Conservation (phyloP, 1,139 yeast genomes). For the Blastobotrys niveus region DNA sequence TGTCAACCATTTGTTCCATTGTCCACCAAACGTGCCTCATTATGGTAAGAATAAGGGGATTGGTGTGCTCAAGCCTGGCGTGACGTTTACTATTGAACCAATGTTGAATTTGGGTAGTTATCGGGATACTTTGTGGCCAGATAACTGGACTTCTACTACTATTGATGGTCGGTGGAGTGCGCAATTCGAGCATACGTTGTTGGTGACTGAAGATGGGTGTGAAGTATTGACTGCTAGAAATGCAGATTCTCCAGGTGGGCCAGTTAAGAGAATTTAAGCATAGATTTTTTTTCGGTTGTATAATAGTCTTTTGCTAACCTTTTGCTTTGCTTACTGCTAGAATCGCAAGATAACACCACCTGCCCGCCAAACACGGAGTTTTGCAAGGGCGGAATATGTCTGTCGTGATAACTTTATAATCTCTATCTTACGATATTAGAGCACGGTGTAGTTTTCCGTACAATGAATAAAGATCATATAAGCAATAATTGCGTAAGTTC, state of each 20-base stretch:
- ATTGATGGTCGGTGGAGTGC: conserved; percentile 86
- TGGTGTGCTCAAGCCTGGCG: conserved; percentile 92
- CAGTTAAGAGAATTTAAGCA: conserved; percentile 51
- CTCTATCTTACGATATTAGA: no score
- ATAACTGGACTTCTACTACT: conserved; percentile 93
- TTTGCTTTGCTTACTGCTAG: no score
- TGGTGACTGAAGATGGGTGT: conserved; percentile 90
- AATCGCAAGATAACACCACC: no score
- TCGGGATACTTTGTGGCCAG: conserved; percentile 90
- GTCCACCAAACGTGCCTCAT: conserved; percentile 91
- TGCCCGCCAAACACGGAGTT: no score
- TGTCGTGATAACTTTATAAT: no score
- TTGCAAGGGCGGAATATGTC: no score
- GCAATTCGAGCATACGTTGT: conserved; percentile 85
- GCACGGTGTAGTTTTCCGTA: no score
- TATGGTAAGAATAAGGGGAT: conserved; percentile 87
- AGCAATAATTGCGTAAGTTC: no score
- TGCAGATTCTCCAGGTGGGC: conserved; percentile 82
- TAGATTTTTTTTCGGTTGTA: not conserved
- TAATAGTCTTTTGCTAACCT: no score
- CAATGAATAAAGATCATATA: no score
- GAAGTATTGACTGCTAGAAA: conserved; percentile 84
- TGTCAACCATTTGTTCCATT: conserved; percentile 78
- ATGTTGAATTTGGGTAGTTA: conserved; percentile 89
- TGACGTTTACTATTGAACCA: conserved; percentile 97